Percentiles rank a stretch among this genome's conserved stretches.
phyloP scores from a whole-genome alignment of 2,329 filamentous ascomycete genomes.

The Domatiomyces globalis region DNA sequence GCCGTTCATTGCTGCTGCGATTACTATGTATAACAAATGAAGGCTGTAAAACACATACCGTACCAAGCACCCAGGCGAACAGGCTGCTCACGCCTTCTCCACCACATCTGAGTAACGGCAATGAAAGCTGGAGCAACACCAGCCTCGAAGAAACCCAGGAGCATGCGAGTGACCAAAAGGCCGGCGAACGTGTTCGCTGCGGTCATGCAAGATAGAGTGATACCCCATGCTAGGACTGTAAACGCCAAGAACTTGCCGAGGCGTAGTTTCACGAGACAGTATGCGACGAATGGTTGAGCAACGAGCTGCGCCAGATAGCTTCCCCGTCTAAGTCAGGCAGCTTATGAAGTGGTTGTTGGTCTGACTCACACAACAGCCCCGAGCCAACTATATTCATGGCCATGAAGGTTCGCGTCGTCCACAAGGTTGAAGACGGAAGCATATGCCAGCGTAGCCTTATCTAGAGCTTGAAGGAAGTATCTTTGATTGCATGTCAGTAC shows the following conservation, averaged over 20 bases:
- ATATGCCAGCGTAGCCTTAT: conserved; percentile 49
- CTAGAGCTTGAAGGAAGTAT: conserved; percentile 47
- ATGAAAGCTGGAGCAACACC: conserved; percentile 37
- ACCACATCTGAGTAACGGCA: conserved; percentile 43
- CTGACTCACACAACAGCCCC: conserved; percentile 30
- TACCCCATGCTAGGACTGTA: conserved; percentile 40
- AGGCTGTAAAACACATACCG: conserved; percentile 27
- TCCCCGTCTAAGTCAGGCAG: background rate
- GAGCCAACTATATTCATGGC: conserved; percentile 41
- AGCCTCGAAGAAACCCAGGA: conserved; percentile 45
- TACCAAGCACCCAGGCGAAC: conserved; percentile 39
- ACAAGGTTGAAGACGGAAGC: conserved; percentile 51
- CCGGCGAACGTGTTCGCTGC: conserved; percentile 36
- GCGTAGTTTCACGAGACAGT: conserved; percentile 45
- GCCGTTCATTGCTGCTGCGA: conserved; percentile 28
- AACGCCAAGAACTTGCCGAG: conserved; percentile 45
- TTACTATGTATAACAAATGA: background rate
- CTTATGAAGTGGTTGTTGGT: background rate
- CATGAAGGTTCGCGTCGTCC: conserved; percentile 42
- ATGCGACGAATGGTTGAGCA: conserved; percentile 38
- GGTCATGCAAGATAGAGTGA: conserved; percentile 38
- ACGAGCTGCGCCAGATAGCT: conserved; percentile 40
- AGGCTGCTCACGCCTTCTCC: conserved; percentile 38
- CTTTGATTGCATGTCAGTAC: background rate
- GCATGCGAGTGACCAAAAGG: conserved; percentile 39